Evolutionary conservation across 2,329 filamentous ascomycete species (phyloP).

Genomic region (Aspergillus nomiae): DNA sequence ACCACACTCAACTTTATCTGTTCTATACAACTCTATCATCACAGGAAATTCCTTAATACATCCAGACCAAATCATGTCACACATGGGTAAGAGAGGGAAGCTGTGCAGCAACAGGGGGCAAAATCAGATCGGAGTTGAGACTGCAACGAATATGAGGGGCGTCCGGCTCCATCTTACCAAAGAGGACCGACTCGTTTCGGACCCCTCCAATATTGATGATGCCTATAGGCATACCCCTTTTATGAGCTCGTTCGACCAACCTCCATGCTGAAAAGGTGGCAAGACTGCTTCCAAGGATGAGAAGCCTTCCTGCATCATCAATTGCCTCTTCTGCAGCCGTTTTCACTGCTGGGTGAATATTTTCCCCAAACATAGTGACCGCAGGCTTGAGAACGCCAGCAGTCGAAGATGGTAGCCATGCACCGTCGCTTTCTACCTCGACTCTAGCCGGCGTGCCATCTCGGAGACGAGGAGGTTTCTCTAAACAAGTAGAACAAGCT

Average conservation of each 20-base stretch:
- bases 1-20: background rate
- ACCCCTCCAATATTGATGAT: slow-evolving; percentile 73
- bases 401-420: slow-evolving; percentile 66
- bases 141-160: slow-evolving; percentile 43
- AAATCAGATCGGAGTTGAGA: slow-evolving; percentile 42
- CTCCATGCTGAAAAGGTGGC: slow-evolving; percentile 96
- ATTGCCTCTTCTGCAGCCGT: slow-evolving; percentile 75
- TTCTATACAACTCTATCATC: background rate
- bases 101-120: slow-evolving; percentile 42
- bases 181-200: slow-evolving; percentile 48
- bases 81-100: slow-evolving; percentile 22
- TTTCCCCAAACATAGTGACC: slow-evolving; percentile 96
- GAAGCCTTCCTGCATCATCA: slow-evolving; percentile 71
- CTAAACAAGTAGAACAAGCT: slow-evolving; percentile 78
- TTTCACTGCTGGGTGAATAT: slow-evolving; percentile 71
- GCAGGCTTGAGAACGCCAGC: slow-evolving; percentile 88
- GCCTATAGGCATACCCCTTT: slow-evolving; percentile 80
- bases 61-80: background rate
- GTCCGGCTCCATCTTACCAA: slow-evolving; percentile 31
- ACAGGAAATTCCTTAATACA: background rate
- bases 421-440: slow-evolving; percentile 76
- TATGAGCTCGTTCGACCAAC: slow-evolving; percentile 78
- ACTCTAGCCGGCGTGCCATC: slow-evolving; percentile 63
- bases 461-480: slow-evolving; percentile 58
- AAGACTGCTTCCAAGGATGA: slow-evolving; percentile 85